phyloP scores from a whole-genome alignment of 2,329 filamentous ascomycete species.

The Diaporthe australafricana region DNA sequence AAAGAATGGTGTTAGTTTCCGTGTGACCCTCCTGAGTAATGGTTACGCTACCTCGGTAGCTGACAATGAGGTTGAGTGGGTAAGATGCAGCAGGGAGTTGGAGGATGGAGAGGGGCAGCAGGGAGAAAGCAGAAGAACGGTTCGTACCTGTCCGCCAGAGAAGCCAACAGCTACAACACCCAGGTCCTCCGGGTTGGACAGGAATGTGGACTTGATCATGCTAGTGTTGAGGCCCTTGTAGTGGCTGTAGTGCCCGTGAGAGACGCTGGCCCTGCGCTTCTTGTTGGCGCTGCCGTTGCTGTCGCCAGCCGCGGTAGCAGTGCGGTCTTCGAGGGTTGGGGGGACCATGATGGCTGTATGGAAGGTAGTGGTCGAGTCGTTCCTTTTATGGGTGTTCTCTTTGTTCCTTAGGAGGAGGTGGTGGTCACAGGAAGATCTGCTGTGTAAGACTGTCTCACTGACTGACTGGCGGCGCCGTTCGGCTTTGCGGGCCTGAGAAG shows the following conservation, averaged over 20 bases:
- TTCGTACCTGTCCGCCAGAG: slow-evolving; percentile 89
- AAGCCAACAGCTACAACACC: slow-evolving; percentile 96
- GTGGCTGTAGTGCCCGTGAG: slow-evolving; percentile 37
- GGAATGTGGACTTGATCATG: slow-evolving; percentile 76
- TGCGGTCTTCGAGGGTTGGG: slow-evolving; percentile 34
- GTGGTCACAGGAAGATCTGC: neutral
- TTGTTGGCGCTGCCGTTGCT: slow-evolving; percentile 22
- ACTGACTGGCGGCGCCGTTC: slow-evolving; percentile 3
- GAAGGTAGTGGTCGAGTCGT: neutral
- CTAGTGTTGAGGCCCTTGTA: slow-evolving; percentile 60
- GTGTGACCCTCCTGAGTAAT: neutral
- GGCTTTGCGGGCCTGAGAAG: slow-evolving; percentile 17
- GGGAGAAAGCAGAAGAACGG: neutral
- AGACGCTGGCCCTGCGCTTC: slow-evolving; percentile 37
- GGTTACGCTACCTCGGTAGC: neutral
- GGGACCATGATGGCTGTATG: slow-evolving; percentile 24
- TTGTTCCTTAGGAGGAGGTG: neutral
- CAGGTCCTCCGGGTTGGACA: slow-evolving; percentile 81
- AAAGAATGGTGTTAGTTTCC: neutral
- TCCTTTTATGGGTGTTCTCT: neutral
- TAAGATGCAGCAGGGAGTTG: slow-evolving; percentile 17
- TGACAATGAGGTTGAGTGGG: neutral
- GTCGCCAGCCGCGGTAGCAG: slow-evolving; percentile 3
- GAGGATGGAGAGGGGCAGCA: neutral
- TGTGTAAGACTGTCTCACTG: no score